Evolutionary conservation across 371 early-diverging fungal genomes (phyloP).

Genomic region (Haplosporangium sp.): DNA sequence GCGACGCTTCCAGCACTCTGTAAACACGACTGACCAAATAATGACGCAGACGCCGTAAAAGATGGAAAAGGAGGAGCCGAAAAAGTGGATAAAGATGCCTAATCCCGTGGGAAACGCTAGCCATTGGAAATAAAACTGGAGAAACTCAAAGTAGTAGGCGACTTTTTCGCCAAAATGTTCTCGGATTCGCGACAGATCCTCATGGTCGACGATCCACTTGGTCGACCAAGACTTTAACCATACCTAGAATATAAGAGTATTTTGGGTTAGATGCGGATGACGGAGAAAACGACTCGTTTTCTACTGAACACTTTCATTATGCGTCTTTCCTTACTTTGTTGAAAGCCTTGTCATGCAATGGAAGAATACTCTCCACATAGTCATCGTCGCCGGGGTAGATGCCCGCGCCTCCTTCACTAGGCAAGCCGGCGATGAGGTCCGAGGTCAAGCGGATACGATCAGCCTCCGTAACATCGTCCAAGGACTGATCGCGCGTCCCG

Average conservation of each 20-base stretch:
- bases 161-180: constrained; percentile 88
- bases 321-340: constrained; percentile 64
- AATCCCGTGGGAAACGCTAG: constrained; percentile 73
- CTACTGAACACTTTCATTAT: not conserved
- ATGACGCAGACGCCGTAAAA: constrained; percentile 74
- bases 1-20: constrained; percentile 84
- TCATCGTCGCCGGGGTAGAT: constrained; percentile 66
- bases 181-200: constrained; percentile 75
- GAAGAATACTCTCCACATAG: constrained; percentile 77
- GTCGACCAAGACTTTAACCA: constrained; percentile 85
- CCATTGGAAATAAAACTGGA: constrained; percentile 86
- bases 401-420: constrained; percentile 78
- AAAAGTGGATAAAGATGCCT: constrained; percentile 71
- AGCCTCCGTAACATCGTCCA: constrained; percentile 65
- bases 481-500: constrained; percentile 26
- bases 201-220: constrained; percentile 77
- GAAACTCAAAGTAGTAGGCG: constrained; percentile 91
- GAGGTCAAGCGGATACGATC: constrained; percentile 82
- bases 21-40: constrained; percentile 79
- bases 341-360: constrained; percentile 81
- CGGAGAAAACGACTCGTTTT: not conserved
- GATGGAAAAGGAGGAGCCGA: constrained; percentile 66
- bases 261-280: not conserved
- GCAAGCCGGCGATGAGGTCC: constrained; percentile 74
- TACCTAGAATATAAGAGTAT: constrained; percentile 47